Base-by-base conservation (phyloP, 2,329 filamentous ascomycete genomes). In the Colletotrichum shisoi region DNA sequence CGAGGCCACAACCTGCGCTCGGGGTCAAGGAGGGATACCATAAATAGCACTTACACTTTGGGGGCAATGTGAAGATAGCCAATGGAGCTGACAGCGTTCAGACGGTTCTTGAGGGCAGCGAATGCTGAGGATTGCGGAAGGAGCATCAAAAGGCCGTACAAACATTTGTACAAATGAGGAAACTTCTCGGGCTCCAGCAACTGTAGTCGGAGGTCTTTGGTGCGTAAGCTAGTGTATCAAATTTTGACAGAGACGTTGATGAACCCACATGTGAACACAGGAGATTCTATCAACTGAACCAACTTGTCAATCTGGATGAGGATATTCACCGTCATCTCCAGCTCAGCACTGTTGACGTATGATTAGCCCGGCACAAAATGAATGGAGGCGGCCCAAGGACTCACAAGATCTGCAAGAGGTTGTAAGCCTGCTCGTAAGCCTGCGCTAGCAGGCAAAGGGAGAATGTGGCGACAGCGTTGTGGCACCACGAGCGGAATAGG, bases 281-380 rank as follows among this genome's bases (percentile, higher is more conserved):
- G 95, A 0, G 94, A 98, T 77, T 99, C 95, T 45, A 99, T 88
- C 17, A 99, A 85, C 77, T 99, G 95, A 13, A 99, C 95, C 17
- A 99, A 85, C 78, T 99, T 99, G 79, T 99, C 95, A 72, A 99
- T 97, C 77, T 99, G 96, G 49, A 99, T 99, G 62, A 99, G 86
- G 79, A 97, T 96, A 73, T 97, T 97, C 72, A 99, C 95, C 0
- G 94, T 98, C 93, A 99, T 98, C 77, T 99, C 95, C 56, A 99
- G 84, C 74, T 99, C 95, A 67, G 93, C 95, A 78, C 93, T 96
- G 70, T 11, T n/a, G 13, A 40, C 48, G 59, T 70, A 62, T 4
- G 39, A 17, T 53, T 34, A 62, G 52, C 34, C 42, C 3, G 13
- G 2, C 12, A n/a, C 24, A 17, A 27, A 45, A 53, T 27, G 51